Evolutionary conservation across 257 asterid species (phyloP), one percentile per base, ranked within the genome.

Genomic region (Ocimum tenuiflorum): DNA sequence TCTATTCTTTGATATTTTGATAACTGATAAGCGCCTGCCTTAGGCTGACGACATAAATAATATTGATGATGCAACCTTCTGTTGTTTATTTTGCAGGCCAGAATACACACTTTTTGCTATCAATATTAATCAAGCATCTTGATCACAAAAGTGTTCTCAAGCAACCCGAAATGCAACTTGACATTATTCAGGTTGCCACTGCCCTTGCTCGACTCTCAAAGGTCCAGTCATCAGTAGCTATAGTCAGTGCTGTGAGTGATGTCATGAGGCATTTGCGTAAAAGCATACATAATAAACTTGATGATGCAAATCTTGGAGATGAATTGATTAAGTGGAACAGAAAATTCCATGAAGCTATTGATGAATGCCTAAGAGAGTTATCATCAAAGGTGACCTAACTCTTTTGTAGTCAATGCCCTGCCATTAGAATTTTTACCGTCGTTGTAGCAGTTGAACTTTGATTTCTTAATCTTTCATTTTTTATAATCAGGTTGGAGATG

Each of bases 151-250:
- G 77, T 63, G 89, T 94, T 70, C 70, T 80, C 19, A 82, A 82
- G 81, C 94, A 85, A 72, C 99, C 91, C 7, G 86, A 76, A 52
- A 88, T 90, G 86, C 96, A 94, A 75, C 91, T 94, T 43, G 95
- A 86, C 78, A 86, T 94, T 72, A 86, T 94, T 73, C 75, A 83
- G 80, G 95, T 88, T 43, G 81, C 80, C 56, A 86, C 94, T 8
- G 79, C 86, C 70, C 96, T 94, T 73, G 85, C 88, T 66, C 79
- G 64, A 54, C 81, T 81, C 65, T 77, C 99, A 7, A 85, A 79
- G 76, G 27, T 70, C 69, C 81, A 83, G 69, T 73, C 84, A 12
- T 94, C 99, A 3, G 86, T 88, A 19, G 88, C 96, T 58, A 81
- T 94, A 52, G 86, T 88, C 63, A 83, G 91, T 60, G 88, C 99